Evolutionary conservation across 495 filamentous ascomycete species (phyloP).

Genomic region (Hypoxylon fuscum): DNA sequence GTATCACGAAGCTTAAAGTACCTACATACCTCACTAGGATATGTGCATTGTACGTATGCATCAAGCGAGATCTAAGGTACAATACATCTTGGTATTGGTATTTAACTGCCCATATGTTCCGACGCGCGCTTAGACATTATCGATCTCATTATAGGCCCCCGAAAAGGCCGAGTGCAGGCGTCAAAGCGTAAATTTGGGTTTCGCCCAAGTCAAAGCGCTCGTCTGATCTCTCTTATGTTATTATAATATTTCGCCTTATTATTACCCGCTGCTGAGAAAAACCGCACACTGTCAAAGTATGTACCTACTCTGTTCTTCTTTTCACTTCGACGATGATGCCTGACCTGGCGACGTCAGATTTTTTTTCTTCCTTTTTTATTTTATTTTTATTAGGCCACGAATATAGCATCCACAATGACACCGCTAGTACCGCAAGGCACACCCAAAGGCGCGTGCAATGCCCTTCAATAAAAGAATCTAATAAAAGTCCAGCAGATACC

Average conservation of each 20-base stretch:
- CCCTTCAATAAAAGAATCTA: conserved; percentile 35
- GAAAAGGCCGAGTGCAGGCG: conserved; percentile 32
- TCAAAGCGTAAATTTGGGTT: conserved; percentile 43
- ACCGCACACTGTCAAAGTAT: not conserved
- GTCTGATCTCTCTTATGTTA: conserved; percentile 36
- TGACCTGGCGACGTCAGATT: conserved; percentile 13
- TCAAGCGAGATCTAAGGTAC: conserved; percentile 32
- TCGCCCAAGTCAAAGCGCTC: conserved; percentile 42
- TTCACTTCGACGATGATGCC: conserved; percentile 10
- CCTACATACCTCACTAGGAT: not conserved
- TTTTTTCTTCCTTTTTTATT: conserved; percentile 1
- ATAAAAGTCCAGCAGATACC: conserved; percentile 34
- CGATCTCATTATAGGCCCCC: conserved; percentile 35
- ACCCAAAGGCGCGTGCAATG: conserved; percentile 28
- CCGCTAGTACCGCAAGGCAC: conserved; percentile 2
- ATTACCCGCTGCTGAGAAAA: conserved; percentile 4
- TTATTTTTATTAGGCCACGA: conserved; percentile 8
- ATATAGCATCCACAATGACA: conserved; percentile 33
- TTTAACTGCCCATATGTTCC: conserved; percentile 26
- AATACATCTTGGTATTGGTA: too few species aligned
- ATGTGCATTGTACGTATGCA: conserved; percentile 19
- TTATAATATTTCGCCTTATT: conserved; percentile 23
- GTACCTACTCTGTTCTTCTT: not conserved
- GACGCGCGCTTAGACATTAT: conserved; percentile 40
- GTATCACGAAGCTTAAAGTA: too few species aligned